Evolutionary conservation across 306 rosid species (phyloP).

Genomic region (Quercus rubra): DNA sequence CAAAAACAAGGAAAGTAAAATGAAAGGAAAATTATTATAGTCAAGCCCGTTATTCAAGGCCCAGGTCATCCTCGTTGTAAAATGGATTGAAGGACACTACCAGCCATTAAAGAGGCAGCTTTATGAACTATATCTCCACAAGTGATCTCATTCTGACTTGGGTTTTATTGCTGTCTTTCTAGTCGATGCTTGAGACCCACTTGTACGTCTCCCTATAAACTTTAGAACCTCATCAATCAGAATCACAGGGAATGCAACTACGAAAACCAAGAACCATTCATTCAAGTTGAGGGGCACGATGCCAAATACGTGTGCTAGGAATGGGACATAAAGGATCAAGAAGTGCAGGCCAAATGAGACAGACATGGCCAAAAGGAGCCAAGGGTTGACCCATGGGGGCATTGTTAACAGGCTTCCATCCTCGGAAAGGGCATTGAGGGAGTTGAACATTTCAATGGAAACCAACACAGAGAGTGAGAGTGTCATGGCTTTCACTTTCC

Average conservation of each 20-base stretch:
- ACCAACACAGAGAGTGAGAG: conserved; percentile 91
- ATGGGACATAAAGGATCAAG: conserved; percentile 82
- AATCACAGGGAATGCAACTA: conserved; percentile 51
- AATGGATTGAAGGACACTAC: conserved; percentile 24
- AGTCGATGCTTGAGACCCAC: conserved; percentile 27
- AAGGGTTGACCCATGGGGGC: conserved; percentile 99
- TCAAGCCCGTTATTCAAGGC: conserved; percentile 29
- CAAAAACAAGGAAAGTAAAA: not conserved
- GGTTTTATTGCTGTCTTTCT: conserved; percentile 40
- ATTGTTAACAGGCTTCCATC: conserved; percentile 83
- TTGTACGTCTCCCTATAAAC: conserved; percentile 47
- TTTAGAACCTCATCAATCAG: conserved; percentile 61
- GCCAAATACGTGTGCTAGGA: conserved; percentile 73
- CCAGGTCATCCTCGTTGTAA: conserved; percentile 33
- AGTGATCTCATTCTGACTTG: conserved; percentile 56
- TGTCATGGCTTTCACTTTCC: conserved; percentile 86
- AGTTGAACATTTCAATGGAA: conserved; percentile 95
- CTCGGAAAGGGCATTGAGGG: conserved; percentile 86
- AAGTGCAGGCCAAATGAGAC: conserved; percentile 87
- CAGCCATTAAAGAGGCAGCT: not conserved
- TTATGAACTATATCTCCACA: conserved; percentile 17
- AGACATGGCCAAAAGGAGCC: conserved; percentile 94
- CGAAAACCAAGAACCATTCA: conserved; percentile 58
- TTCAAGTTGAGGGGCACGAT: conserved; percentile 76
- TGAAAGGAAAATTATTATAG: conserved; percentile 19